Evolutionary conservation across 495 filamentous ascomycete species (phyloP).

Genomic region (Pyrenopolyporus hunteri): DNA sequence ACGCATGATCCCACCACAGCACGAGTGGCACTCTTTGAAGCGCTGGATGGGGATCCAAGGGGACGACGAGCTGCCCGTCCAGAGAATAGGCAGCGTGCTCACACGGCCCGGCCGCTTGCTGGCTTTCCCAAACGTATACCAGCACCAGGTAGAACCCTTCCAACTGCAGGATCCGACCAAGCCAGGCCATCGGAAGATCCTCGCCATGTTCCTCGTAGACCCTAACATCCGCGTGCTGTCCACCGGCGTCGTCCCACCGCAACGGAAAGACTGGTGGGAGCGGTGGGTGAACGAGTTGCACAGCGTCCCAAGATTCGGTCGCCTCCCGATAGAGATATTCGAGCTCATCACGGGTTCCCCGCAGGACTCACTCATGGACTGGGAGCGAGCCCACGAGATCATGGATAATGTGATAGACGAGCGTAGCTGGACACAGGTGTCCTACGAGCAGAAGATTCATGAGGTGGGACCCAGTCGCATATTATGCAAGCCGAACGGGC

Average conservation of each 20-base stretch:
- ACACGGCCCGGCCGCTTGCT: conserved; percentile 45
- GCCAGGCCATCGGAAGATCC: conserved; percentile 62
- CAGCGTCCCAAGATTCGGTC: background rate
- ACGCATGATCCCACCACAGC: conserved; percentile 26
- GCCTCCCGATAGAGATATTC: conserved; percentile 40
- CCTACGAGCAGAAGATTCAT: background rate
- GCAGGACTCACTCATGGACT: conserved; percentile 33
- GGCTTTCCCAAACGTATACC: conserved; percentile 51
- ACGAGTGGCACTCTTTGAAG: conserved; percentile 27
- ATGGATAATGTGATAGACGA: conserved; percentile 32
- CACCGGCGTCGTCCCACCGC: conserved; percentile 63
- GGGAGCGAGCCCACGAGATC: conserved; percentile 28
- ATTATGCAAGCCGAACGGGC: background rate
- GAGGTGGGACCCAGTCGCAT: too few species aligned
- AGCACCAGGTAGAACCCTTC: conserved; percentile 60
- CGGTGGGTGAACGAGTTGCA: conserved; percentile 32
- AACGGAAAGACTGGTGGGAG: conserved; percentile 52
- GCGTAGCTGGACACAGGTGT: conserved; percentile 3
- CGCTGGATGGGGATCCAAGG: conserved; percentile 30
- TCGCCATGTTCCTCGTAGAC: conserved; percentile 65
- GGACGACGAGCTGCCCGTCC: conserved; percentile 29
- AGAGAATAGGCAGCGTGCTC: conserved; percentile 45
- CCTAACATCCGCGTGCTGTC: conserved; percentile 57
- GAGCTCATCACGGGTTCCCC: conserved; percentile 29
- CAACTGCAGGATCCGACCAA: conserved; percentile 51